Evolutionary conservation across 116 monocot species (phyloP), one percentile per base, ranked within the genome.

Genomic region (Posidonia oceanica): DNA sequence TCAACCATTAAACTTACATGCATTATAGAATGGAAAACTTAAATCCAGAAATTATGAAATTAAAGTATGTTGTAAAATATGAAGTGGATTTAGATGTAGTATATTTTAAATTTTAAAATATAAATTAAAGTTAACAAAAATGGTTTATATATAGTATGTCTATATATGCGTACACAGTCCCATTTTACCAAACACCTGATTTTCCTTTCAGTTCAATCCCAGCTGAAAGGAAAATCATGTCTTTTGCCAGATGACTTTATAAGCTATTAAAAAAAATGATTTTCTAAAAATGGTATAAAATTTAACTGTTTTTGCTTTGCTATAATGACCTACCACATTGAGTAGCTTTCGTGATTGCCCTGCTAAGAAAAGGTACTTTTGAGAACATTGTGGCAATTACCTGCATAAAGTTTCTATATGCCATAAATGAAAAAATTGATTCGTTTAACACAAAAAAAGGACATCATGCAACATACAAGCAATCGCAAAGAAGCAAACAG

Each of bases 261-360:
- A 39, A 14, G 21, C 7, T 61, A 61, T 36, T 39, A 38, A 64
- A 40, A 13, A 4, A 40, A 64, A 39, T 40, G 7, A 48, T 2
- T 12, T 10, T 48, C 12, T 0, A 10, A 10, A 48, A 48, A 48
- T 48, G 48, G 1, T 48, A 10, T 48, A 37, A 48, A n/a, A 72
- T 14, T 42, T 52, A 23, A 58, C 13, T 70, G 16, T 5, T 57
- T 37, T 17, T 39, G 11, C 37, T 16, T 58, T 17, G 40, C 12
- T 14, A 64, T 56, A 64, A 17, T 14, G 14, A 71, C 79, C 40
- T 95, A 88, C 95, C 86, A 81, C 84, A 81, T 72, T 86, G 71
- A 77, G 91, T 85, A 77, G 95, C 91, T 76, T 78, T 95, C 95
- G 88, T 88, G 38, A 95, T 88, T 59, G 91, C 91, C 64, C 66